Base-by-base conservation (phyloP, 345 rosid species). In the Clausena lansium region DNA sequence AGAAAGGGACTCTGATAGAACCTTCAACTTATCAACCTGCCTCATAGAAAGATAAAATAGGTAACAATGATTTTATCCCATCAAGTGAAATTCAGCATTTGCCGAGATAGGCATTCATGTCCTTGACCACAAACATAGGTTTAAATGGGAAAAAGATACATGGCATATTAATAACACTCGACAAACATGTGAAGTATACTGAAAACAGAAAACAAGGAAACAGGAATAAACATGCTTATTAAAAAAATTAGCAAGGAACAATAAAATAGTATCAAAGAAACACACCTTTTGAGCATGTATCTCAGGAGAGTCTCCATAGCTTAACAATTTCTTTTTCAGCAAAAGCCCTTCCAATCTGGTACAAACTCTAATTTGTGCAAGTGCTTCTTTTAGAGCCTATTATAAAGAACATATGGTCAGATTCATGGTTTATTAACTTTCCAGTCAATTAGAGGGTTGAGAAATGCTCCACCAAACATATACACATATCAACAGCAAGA, bases 1-100 rank as follows among this genome's bases (percentile, higher is more conserved):
- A 76, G 90, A 89, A 77, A 93, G 92, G 81, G 99, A 95, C 71
- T 93, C 99, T 75, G 95, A 86, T 73, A 95, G 84, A 79, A 95
- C 93, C 92, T 85, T 95, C 84, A 95, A 86, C 84, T 95, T 95
- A 79, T 95, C 99, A 78, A 94, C 87, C 98, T 94, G 86, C 67
- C 78, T 80, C 78, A 24, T 74, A 70, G 77, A 30, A 81, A 80
- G 70, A 58, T 25, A 66, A 39, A 19, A 35, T 50, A 9, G 52
- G 67, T 75, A n/a, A 61, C 65, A 75, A 38, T 38, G 36, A 61
- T 60, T 41, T 39, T 59, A 61, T n/a, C 58, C 52, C 19, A 47
- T 65, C 63, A 79, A 15, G 24, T 45, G 30, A 63, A 45, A 66
- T 69, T 50, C 54, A 58, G 54, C 39, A 55, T 52, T 59, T 52